Percentiles rank a stretch among this genome's conserved stretches.
phyloP scores from a whole-genome alignment of 1,284 basidiomycete species.

The Singerocomus rubriflavus region DNA sequence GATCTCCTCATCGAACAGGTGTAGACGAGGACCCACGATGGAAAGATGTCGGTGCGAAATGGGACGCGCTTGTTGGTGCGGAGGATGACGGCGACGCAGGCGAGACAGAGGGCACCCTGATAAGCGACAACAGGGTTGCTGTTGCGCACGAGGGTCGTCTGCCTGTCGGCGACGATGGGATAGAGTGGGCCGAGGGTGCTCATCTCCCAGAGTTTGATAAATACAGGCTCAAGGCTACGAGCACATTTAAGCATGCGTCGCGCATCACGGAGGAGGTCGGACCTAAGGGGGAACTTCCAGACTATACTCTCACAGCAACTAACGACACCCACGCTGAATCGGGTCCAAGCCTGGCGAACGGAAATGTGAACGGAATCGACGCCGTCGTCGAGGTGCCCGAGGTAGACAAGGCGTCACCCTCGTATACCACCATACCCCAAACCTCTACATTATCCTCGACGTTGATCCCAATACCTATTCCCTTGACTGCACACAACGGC shows the following conservation, averaged over 20 bases:
- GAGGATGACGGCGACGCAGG: constrained; percentile 23
- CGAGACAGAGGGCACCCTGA: constrained; percentile 12
- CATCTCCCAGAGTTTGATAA: constrained; percentile 36
- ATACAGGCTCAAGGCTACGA: constrained; percentile 18
- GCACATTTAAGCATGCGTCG: constrained; percentile 17
- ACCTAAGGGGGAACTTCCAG: constrained; percentile 36
- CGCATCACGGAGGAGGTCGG: constrained; percentile 33
- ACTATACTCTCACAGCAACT: constrained; percentile 22
- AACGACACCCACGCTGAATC: constrained; percentile 2
- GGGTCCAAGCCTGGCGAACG: not conserved
- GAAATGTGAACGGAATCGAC: not conserved
- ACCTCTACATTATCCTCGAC: not conserved
- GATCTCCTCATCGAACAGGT: constrained; percentile 29
- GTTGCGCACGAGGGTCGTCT: constrained; percentile 9
- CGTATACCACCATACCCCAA: constrained; percentile 7
- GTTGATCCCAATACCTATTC: constrained; percentile 33
- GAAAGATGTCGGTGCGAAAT: constrained; percentile 50
- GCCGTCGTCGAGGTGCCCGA: constrained; percentile 10
- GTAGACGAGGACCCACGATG: constrained; percentile 37
- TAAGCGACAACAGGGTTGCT: not conserved
- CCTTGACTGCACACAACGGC: constrained; percentile 4
- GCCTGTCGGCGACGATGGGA: constrained; percentile 35
- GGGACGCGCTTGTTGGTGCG: constrained; percentile 42
- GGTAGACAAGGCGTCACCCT: not conserved
- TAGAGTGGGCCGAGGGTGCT: constrained; percentile 50